Evolutionary conservation across 257 asterid genomes (phyloP).

Genomic region (Petrea volubilis): DNA sequence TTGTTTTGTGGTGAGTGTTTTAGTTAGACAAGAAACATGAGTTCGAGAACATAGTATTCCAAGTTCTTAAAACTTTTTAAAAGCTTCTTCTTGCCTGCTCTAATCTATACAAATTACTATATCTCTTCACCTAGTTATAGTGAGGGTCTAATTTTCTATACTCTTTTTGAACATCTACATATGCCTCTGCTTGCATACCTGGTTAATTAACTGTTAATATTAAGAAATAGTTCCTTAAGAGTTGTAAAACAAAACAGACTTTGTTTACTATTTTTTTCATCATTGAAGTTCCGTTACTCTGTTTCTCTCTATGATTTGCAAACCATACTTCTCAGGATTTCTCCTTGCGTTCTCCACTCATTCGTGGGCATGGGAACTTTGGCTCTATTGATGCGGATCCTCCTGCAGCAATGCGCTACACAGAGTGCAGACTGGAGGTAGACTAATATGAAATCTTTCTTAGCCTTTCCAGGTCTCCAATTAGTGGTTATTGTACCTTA

Average conservation of each 20-base stretch:
- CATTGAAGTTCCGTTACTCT: conserved; percentile 15
- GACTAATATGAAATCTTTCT: conserved; percentile 17
- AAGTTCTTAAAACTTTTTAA: background rate
- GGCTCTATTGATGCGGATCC: conserved; percentile 99
- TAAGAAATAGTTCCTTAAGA: background rate
- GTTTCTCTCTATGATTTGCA: background rate
- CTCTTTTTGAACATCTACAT: conserved; percentile 4
- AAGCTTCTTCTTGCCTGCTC: background rate
- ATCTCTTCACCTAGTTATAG: background rate
- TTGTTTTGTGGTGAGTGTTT: background rate
- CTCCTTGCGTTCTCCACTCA: conserved; percentile 93
- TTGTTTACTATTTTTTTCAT: background rate
- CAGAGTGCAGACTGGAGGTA: conserved; percentile 98
- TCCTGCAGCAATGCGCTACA: conserved; percentile 99
- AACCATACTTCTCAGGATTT: conserved; percentile 64
- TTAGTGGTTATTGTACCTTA: conserved; percentile 1
- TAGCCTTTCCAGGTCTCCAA: conserved; percentile 6
- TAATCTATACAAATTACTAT: background rate
- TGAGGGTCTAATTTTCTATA: background rate
- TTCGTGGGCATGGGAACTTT: conserved; percentile 96
- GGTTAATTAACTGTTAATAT: conserved; percentile 5
- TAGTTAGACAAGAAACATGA: background rate
- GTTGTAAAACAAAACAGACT: background rate
- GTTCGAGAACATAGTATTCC: background rate
- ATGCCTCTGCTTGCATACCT: conserved; percentile 12